Base-by-base conservation (phyloP, 192 early-diverging fungal species). In the Coemansia sp. region DNA sequence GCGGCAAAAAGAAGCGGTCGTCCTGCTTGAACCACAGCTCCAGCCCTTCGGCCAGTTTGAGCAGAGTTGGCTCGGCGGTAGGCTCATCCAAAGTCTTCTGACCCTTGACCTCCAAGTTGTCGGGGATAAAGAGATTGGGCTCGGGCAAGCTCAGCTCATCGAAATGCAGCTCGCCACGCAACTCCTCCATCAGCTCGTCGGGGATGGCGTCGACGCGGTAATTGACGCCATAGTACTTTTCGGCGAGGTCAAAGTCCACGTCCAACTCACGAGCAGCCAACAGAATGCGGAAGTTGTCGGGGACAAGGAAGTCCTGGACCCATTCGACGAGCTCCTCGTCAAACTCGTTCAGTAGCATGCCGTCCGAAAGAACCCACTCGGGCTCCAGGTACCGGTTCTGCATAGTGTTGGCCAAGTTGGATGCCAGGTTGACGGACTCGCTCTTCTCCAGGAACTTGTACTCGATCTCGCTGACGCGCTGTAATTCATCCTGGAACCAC, bases 1-100 rank as follows among this genome's bases (percentile, higher is more conserved):
- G 93, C 37, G 97, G 97, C 19, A 95, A 86, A 85, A 88, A 91
- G 67, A 95, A 99, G 3, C 86, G 92, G 74, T 97, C 94, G 79
- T 99, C 97, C 66, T 92, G 93, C 75, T 97, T 96, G 75, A 93
- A 88, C 97, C 97, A 99, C 72, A 98, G 71, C 40, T 95, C 88
- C 27, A 69, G 27, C n/a, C 64, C 68, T 24, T 69, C 69, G 10
- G 67, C 62, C 36, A 53, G 59, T 31, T 53, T 57, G 44, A 82
- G 75, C 77, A 81, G 66, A 62, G 50, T 56, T 14, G 72, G 78
- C 29, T 53, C 73, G 21, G 68, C 48, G 1, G 57, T 44, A 8
- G 71, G 63, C 33, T 64, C 62, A 1, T 31, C 56, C n/a, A 50
- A 67, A 29, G 27, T 48, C 29, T 72, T 48, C 31, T 64, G 50